Percentiles rank a stretch among this genome's conserved stretches.
Evolutionary conservation across 2,329 filamentous ascomycete genomes (phyloP).

Genomic region (Trichophyton rubrum): DNA sequence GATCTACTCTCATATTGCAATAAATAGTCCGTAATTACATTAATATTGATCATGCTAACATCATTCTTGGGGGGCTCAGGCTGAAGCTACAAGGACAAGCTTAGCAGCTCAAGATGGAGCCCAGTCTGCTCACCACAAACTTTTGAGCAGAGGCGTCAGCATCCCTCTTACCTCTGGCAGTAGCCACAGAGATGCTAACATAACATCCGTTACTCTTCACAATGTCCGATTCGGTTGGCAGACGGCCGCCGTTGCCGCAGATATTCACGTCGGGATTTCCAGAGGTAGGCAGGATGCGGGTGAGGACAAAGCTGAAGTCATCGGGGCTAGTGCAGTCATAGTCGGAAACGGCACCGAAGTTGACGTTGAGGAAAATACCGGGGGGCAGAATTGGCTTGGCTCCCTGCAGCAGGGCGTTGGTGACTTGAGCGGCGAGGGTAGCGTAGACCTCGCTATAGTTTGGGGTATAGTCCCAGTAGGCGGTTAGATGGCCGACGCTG

Average conservation of each 20-base stretch:
- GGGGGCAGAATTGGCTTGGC: not conserved
- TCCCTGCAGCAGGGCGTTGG: not conserved
- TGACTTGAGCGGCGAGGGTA: not conserved
- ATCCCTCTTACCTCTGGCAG: not conserved
- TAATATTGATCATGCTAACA: not conserved
- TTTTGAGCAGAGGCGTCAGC: not conserved
- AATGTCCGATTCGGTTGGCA: not conserved
- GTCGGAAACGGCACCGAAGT: not conserved
- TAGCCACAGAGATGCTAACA: not conserved
- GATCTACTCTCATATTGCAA: too few species aligned
- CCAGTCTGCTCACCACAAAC: not conserved
- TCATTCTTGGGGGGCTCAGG: not conserved
- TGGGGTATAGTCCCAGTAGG: not conserved
- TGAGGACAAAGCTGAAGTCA: not conserved
- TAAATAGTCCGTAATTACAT: too few species aligned
- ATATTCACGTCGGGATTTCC: not conserved
- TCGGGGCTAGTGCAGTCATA: not conserved
- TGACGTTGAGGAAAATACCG: not conserved
- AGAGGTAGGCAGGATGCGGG: not conserved
- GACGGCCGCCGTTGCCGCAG: not conserved
- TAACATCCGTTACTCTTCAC: not conserved
- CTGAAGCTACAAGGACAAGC: not conserved
- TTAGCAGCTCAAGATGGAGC: not conserved
- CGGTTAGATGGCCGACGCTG: not conserved
- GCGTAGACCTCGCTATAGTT: not conserved